Evolutionary conservation across 108 stramenopile species (phyloP).

Genomic region (Cyclotella choctawhatcheeana): DNA sequence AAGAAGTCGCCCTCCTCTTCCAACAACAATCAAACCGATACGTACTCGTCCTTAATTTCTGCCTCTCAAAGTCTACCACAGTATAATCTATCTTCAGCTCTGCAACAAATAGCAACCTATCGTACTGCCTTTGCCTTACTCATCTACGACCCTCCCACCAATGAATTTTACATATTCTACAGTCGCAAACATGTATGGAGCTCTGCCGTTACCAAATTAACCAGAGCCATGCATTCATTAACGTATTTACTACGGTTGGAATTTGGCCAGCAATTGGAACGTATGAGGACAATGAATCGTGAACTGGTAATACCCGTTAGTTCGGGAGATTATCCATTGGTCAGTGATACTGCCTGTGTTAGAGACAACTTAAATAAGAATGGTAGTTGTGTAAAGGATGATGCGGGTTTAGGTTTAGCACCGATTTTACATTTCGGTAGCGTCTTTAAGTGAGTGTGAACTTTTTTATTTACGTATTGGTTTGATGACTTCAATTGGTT

Average conservation of each 20-base stretch:
- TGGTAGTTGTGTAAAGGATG: background rate
- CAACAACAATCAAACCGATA: background rate
- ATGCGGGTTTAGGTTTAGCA: background rate
- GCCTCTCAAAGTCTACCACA: constrained; percentile 12
- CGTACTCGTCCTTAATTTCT: background rate
- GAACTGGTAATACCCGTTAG: constrained; percentile 14
- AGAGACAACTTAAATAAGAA: background rate
- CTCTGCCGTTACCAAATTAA: constrained; percentile 7
- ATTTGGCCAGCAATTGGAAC: background rate
- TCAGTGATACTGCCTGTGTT: constrained; percentile 4
- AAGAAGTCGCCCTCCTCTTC: too few species aligned
- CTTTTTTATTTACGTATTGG: background rate
- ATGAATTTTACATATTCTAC: constrained; percentile 16
- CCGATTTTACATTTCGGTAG: constrained; percentile 29
- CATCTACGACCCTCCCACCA: constrained; percentile 22
- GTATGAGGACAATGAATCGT: background rate
- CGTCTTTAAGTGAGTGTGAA: constrained; percentile 13
- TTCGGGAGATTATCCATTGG: constrained; percentile 8
- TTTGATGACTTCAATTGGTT: background rate
- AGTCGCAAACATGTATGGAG: constrained; percentile 6
- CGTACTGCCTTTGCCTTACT: constrained; percentile 22
- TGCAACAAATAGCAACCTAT: constrained; percentile 7
- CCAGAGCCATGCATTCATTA: background rate
- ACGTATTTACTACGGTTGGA: background rate
- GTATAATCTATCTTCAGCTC: constrained; percentile 1